Evolutionary conservation across 179 eudicot genomes (phyloP).

Genomic region (Gypsophila paniculata): DNA sequence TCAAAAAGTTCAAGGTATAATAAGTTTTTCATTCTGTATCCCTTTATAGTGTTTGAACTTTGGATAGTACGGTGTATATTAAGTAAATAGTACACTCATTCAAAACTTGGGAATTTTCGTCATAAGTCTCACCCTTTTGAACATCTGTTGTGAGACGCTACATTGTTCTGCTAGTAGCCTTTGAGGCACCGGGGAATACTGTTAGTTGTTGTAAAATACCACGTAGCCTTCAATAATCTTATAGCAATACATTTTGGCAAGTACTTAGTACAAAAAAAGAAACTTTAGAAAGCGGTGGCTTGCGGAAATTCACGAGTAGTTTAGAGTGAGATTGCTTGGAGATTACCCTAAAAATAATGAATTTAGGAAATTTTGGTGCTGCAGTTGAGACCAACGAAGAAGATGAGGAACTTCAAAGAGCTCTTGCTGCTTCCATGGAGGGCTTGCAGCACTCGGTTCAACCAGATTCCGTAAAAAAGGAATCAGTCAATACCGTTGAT

Average conservation of each 20-base stretch:
- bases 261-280: too few relatives aligned
- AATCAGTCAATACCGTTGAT: constrained; percentile 30
- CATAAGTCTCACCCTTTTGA: too few relatives aligned
- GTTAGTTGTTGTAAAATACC: too few relatives aligned
- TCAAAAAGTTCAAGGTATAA: constrained; percentile 46
- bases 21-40: not conserved
- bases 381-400: constrained; percentile 44
- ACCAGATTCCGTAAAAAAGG: constrained; percentile 31
- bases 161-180: too few relatives aligned
- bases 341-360: too few relatives aligned
- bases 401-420: constrained; percentile 66
- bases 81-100: not conserved
- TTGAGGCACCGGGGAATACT: too few relatives aligned
- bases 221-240: too few relatives aligned
- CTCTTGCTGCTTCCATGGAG: constrained; percentile 74
- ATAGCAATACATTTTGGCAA: too few relatives aligned
- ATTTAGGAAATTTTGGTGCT: not conserved
- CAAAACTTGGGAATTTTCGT: too few relatives aligned
- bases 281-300: not conserved
- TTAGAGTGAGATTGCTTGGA: not conserved
- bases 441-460: constrained; percentile 34
- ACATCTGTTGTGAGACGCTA: too few relatives aligned
- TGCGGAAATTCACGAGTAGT: not conserved
- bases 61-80: not conserved
- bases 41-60: not conserved